phyloP scores from a whole-genome alignment of 305 asterid species.

The Galium porrigens region DNA sequence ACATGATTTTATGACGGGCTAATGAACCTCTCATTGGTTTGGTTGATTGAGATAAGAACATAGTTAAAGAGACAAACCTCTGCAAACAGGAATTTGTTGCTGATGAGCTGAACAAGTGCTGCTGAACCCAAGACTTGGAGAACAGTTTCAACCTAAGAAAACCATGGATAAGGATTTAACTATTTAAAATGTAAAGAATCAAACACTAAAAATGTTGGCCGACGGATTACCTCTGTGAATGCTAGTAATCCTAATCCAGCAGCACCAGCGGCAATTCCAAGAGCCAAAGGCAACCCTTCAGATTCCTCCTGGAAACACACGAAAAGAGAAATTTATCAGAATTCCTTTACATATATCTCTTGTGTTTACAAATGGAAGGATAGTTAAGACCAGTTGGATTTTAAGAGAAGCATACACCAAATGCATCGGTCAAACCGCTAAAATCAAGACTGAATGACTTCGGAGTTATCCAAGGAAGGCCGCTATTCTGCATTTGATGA shows the following conservation, averaged over 20 bases:
- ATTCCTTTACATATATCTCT: background rate
- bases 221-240: constrained; percentile 51
- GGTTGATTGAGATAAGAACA: background rate
- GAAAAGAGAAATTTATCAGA: background rate
- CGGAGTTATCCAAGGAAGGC: constrained; percentile 76
- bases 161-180: background rate
- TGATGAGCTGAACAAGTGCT: constrained; percentile 57
- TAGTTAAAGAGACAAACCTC: constrained; percentile 40
- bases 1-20: background rate
- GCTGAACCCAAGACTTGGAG: constrained; percentile 83
- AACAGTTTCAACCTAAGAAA: constrained; percentile 67
- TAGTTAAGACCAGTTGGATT: background rate
- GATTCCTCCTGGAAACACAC: constrained; percentile 45
- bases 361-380: background rate
- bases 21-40: background rate
- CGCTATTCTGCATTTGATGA: constrained; percentile 55
- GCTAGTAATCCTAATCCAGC: constrained; percentile 63
- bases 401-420: constrained; percentile 23
- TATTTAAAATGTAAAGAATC: background rate
- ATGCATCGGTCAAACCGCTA: constrained; percentile 42
- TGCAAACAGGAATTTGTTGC: constrained; percentile 79
- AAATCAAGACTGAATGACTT: constrained; percentile 44
- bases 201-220: constrained; percentile 1
- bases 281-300: constrained; percentile 38
- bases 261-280: constrained; percentile 74